phyloP scores from a whole-genome alignment of 2,329 filamentous ascomycete species.

The Drechslerella coelobrocha region DNA sequence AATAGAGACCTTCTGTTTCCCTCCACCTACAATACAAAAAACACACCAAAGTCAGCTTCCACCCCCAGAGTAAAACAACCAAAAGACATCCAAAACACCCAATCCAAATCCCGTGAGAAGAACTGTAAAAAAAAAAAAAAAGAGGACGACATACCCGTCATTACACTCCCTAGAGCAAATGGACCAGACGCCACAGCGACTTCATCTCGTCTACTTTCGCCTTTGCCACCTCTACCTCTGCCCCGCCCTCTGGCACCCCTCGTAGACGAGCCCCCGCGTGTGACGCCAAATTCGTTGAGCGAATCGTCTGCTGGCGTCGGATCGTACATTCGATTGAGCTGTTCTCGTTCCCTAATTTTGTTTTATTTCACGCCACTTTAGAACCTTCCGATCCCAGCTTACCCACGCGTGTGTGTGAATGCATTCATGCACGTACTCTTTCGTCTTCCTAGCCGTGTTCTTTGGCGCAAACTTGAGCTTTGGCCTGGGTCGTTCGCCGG shows the following conservation, averaged over 20 bases:
- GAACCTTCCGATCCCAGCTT: not conserved
- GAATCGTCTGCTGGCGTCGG: constrained; percentile 35
- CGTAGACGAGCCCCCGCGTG: constrained; percentile 34
- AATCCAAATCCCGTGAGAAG: not conserved
- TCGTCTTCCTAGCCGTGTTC: constrained; percentile 51
- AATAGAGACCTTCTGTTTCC: constrained; percentile 44
- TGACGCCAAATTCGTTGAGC: constrained; percentile 36
- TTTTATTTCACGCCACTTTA: not conserved
- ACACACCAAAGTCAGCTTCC: not conserved
- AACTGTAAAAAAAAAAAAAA: not conserved
- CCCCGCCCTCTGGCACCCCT: constrained; percentile 50
- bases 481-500: constrained; percentile 32
- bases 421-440: constrained; percentile 50
- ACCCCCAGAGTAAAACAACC: not conserved
- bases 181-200: constrained; percentile 52
- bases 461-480: constrained; percentile 54
- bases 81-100: not conserved
- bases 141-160: constrained; percentile 33
- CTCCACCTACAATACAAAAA: constrained; percentile 10
- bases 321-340: constrained; percentile 33
- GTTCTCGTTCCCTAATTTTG: constrained; percentile 34
- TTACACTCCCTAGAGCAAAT: constrained; percentile 54
- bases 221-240: constrained; percentile 35
- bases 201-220: constrained; percentile 15
- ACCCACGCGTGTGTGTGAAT: not conserved